Evolutionary conservation across 2,329 filamentous ascomycete species (phyloP), one percentile per base, ranked within the genome.

Genomic region (Didymella lethalis): DNA sequence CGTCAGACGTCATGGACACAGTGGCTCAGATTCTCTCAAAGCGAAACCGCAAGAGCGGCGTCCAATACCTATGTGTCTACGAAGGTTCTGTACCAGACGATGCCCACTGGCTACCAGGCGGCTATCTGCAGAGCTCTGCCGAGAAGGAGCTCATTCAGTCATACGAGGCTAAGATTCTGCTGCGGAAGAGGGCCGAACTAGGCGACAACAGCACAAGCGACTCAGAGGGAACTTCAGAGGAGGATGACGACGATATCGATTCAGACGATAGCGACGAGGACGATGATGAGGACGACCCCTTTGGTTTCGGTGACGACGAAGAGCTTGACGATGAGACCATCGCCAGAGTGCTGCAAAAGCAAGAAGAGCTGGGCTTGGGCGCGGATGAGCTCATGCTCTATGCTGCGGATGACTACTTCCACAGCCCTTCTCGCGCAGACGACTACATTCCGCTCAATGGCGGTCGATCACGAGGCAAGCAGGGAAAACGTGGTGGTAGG

Each of bases 341-440:
- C 38, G 88, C 88, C 38, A 80, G 83, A 38, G 76, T 89, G 25
- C 74, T 90, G 29, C 79, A 84, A 50, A 88, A 87, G 71, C 84
- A 88, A 68, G 83, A 86, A 72, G 85, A 88, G 70, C 78, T 90
- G 4, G 89, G 88, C 8, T 77, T 90, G 43, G 84, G 81, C 2
- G 81, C 82, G 10, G 82, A 86, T 23, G 84, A 90, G 54, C 68
- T 88, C 3, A 54, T 89, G 14, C 77, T 90, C 3, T 84, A 86
- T 57, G 82, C 84, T 48, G 83, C 79, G 16, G 78, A 80, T 40
- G 79, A 78, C 25, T 75, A 71, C 28, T 75, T 78, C n/a, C 68
- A 68, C 31, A 75, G 76, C 18, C 49, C 63, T 10, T 62, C 62
- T 44, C 64, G 65, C 45, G 54, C 59, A 18, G 58, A 57, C 20